Base-by-base conservation (phyloP, 768 basidiomycete genomes). In the Rubroboletus satanas region DNA sequence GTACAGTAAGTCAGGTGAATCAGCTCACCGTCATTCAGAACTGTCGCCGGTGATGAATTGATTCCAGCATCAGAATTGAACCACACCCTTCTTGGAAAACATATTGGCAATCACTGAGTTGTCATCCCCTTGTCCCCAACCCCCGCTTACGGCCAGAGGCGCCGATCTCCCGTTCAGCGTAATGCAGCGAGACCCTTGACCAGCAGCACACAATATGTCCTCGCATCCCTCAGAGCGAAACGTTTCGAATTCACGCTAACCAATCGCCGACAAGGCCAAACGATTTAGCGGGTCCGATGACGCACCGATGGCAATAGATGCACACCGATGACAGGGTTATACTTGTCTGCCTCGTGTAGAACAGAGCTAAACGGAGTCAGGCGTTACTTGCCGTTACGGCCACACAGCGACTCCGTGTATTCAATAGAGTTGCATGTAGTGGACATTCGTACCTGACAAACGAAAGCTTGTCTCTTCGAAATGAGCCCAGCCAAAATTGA, bases 201-300 rank as follows among this genome's bases (percentile, higher is more conserved):
- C 18, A 21, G 31, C 18, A 12, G 31, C 31, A 45, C 23, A 18
- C n/a, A 18, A 31, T 7, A 2, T 5, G 32, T 33, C 17, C 46
- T 43, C 11, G n/a, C 44, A 42, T 36, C 43, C 4, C 18, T 33
- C 44, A 29, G n/a, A 23, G 26, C 3, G 2, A 39, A 49, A 32
- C 31, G n/a, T 45, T 63, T 35, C 29, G 17, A 21, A 48, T 41
- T 43, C 60, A 26, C 15, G 18, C 44, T 12, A n/a, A 29, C 49
- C 49, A 32, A 48, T 28, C 48, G 7, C 35, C 10, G 17, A 11
- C 23, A 17, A 5, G 11, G 11, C 10, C 31, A 45, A 6, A 1
- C 12, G 7, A 18, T 7, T 15, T 21, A 21, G 8, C 35, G 23
- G 18, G 12, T 10, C 28, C 9, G 23, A 49, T 39, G n/a, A 33